Evolutionary conservation across 2,329 filamentous ascomycete species (phyloP), one percentile per base, ranked within the genome.

Genomic region (Claviceps quebecensis): DNA sequence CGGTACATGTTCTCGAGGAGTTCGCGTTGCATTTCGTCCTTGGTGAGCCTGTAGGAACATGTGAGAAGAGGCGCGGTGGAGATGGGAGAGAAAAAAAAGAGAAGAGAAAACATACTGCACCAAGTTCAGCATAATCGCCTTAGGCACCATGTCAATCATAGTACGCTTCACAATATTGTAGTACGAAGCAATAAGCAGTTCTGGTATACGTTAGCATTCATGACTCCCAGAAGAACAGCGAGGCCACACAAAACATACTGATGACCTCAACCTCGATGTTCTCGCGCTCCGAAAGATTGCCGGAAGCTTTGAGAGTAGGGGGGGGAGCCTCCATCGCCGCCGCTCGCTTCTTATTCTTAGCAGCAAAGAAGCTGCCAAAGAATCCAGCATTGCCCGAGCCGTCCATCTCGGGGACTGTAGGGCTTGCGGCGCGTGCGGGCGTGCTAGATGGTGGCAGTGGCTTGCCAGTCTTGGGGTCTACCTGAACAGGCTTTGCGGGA

Each of bases 271-370:
- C 93, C 68, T 98, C 93, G 57, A 95, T 87, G 54, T 83, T 84
- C 68, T 98, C 93, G 55, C 93, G 88, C 71, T 98, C 93, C 5
- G 87, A 95, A 40, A 98, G 75, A 26, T 84, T 95, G 43, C 93
- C 91, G 3, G 88, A 95, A 37, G 93, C 93, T 74, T 96, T 98
- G 53, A 98, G 80, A 43, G 82, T 91, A 34, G 93, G 81, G 56
- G 93, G 93, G 40, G 93, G 93, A 14, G 93, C 77, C 67, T 98
- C 93, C 93, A 98, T 98, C 47, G 91, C 90, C n/a, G 93, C 93
- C 72, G 95, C 94, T 84, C 96, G 97, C 80, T 98, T 98, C 83
- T 97, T 98, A 74, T 97, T 98, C 80, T 97, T 98, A 64, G 87
- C 90, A 11, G 93, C 88, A 65, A 96, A 98, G 79, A 98, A 98